Conservation (phyloP, 2,329 filamentous ascomycete species). For the Cladobotryum mycophilum region DNA sequence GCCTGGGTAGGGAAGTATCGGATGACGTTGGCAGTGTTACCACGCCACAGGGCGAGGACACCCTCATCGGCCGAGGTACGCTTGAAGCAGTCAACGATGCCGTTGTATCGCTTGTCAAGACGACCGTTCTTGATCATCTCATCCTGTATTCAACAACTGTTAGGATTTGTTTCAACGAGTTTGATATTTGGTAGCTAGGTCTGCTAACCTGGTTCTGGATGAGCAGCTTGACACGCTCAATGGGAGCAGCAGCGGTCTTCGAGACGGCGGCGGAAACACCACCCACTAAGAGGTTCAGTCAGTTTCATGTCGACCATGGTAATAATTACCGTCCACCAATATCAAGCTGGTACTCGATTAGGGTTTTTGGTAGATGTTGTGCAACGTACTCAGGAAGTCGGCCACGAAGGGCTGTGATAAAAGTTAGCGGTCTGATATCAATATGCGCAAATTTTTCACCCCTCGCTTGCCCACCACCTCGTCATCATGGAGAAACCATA, state of each 20-base stretch:
- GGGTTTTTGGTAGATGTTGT: conserved; percentile 12
- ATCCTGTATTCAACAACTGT: conserved; percentile 57
- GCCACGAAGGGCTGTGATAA: conserved; percentile 75
- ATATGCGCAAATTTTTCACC: conserved; percentile 10
- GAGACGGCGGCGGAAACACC: conserved; percentile 99
- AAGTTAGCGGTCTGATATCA: conserved; percentile 13
- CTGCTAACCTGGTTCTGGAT: conserved; percentile 98
- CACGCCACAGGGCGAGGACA: conserved; percentile 94
- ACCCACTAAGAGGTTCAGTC: conserved; percentile 64
- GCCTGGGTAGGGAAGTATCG: conserved; percentile 99
- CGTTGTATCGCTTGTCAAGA: conserved; percentile 94
- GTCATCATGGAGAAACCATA: background rate
- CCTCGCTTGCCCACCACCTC: background rate
- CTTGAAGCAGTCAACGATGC: conserved; percentile 92
- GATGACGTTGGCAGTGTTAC: conserved; percentile 99
- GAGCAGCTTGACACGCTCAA: conserved; percentile 99
- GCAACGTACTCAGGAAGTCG: conserved; percentile 94
- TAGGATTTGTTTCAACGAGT: too few relatives aligned
- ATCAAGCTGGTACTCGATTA: background rate
- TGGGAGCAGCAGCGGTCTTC: conserved; percentile 99
- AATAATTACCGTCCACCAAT: conserved; percentile 4
- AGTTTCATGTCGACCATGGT: conserved; percentile 11
- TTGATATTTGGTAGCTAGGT: too few relatives aligned
- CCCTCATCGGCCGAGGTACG: conserved; percentile 88
- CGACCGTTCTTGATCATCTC: conserved; percentile 99